Evolutionary conservation across 2,329 filamentous ascomycete genomes (phyloP), one percentile per base, ranked within the genome.

Genomic region (Aureobasidium sp.): DNA sequence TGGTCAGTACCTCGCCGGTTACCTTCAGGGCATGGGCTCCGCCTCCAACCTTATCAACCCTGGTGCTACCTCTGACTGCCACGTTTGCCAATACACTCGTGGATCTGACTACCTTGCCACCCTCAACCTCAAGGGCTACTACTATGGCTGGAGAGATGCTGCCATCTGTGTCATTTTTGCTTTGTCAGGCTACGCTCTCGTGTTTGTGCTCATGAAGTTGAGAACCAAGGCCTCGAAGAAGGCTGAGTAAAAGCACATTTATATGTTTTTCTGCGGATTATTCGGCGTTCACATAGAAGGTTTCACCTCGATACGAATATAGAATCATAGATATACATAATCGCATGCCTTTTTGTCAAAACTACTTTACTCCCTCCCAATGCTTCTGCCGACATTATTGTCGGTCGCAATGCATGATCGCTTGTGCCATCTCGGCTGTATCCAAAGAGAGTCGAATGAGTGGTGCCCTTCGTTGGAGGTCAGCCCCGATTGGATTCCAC

Each of bases 91-190:
- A 57, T 87, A 80, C 63, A 66, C 64, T 1, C 66, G 62, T 16
- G 83, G 81, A 0, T 71, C 74, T 5, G 83, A 85, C 54, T 87
- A 84, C 58, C 64, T 87, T 2, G 60, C 66, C 2, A 79, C 73
- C 0, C 57, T 87, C 11, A 84, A 86, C 61, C 60, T 87, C 6
- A 71, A 72, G 1, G 73, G 80, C 3, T 80, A 85, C 58, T 79
- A 74, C 56, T 81, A 81, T 59, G 83, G 81, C 0, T 88, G 84
- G 84, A 74, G 84, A 44, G 74, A 87, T 65, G 79, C 79, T 0
- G 84, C 63, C 0, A 80, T 85, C 42, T 74, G 78, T 2, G 77
- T 76, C 1, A 67, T 80, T 4, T 83, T 84, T 58, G 76, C 71
- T 1, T 55, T 79, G 34, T 76, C 73, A 53, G 77, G 74, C 1